phyloP scores from a whole-genome alignment of 441 rosid species.

The Omphalea diandra region DNA sequence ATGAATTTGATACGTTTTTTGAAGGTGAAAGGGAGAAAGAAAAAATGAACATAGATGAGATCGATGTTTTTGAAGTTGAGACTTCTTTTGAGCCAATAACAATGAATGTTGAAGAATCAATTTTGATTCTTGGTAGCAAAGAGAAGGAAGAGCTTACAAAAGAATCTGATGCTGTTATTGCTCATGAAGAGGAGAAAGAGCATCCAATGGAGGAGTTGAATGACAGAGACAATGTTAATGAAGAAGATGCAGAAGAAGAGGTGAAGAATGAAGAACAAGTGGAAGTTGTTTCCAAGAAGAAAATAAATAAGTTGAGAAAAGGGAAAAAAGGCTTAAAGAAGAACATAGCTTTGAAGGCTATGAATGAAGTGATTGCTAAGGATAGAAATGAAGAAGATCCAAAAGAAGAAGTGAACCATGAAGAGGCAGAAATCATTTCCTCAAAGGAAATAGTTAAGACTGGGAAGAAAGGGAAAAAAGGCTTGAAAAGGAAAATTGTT shows the following conservation, averaged over 20 bases:
- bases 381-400: not conserved
- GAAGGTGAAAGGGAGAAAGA: not conserved
- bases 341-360: too few relatives aligned
- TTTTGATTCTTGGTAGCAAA: not conserved
- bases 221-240: not conserved
- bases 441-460: slow-evolving; percentile 13
- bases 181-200: not conserved
- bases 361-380: too few relatives aligned
- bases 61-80: not conserved
- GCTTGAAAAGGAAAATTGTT: slow-evolving; percentile 19
- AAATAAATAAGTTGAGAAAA: too few relatives aligned
- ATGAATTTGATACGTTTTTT: not conserved
- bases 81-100: not conserved
- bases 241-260: slow-evolving; percentile 8
- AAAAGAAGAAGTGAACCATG: slow-evolving; percentile 7
- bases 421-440: slow-evolving; percentile 3
- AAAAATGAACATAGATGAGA: not conserved
- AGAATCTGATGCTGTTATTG: slow-evolving; percentile 1
- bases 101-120: slow-evolving; percentile 4
- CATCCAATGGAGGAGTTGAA: not conserved
- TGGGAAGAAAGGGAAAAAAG: slow-evolving; percentile 8
- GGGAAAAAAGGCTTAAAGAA: too few relatives aligned
- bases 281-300: not conserved
- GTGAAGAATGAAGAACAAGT: not conserved
- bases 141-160: slow-evolving; percentile 7